Evolutionary conservation across 2,329 filamentous ascomycete genomes (phyloP), one percentile per base, ranked within the genome.

Genomic region (Ophiostoma pallidulum): DNA sequence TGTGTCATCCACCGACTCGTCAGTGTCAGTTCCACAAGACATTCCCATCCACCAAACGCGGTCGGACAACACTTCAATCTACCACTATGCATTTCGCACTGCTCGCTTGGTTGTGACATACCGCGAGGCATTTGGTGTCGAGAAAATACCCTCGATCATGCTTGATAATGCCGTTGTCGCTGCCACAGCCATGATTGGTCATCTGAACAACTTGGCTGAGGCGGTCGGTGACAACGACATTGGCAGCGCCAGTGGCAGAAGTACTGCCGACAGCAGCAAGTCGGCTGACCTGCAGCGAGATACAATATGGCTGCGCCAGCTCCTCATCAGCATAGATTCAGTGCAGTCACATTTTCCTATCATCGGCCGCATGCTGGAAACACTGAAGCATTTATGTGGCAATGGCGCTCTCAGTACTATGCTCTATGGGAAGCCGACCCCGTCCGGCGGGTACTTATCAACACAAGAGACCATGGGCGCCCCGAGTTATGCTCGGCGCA

Each of bases 121-220:
- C 14, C 43, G 43, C 16, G 43, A 50, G 29, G 43, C 48, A 2
- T 50, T 46, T 40, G 48, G 48, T 18, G 32, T 50, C n/a, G 48
- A 50, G 20, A 36, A 50, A 24, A 46, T 47, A 4, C 48, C 48
- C 5, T 50, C 48, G 4, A 50, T 50, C 33, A 46, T 50, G 48
- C 44, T 50, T 4, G 48, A 50, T 18, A 50, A 50, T n/a, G 19
- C 48, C 4, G 48, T 50, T 2, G 43, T 50, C 8, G 48, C 48
- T 8, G 48, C 48, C 33, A 47, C 48, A 3, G 43, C 29, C 16
- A 46, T 50, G 48, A 47, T 50, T n/a, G 31, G 35, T 4, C 43
- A 47, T 10, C 28, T 47, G 2, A 35, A 46, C 33, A 41, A 33
- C 13, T 2, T 26, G 9, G 44, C 36, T 4, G 26, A 20, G 24